A percentile compares a stretch with the other conserved stretches of the same genome.
Evolutionary conservation across 169 alveolate species (phyloP).

Genomic region (Plasmodium cynomolgi): DNA sequence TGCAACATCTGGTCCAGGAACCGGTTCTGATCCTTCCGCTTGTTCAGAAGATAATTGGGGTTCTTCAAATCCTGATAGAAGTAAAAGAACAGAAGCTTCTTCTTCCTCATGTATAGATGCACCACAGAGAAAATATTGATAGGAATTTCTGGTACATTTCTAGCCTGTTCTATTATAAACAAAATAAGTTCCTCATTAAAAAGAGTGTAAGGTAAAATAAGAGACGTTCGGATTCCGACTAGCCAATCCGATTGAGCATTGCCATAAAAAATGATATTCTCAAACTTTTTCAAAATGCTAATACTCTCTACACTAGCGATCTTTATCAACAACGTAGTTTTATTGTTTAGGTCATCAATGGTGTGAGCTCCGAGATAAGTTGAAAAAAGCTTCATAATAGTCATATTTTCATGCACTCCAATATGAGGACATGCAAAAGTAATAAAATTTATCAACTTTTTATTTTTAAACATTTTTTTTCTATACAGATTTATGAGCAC

Average conservation of each 20-base stretch:
- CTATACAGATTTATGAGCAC: slow-evolving; percentile 61
- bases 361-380: slow-evolving; percentile 80
- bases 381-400: slow-evolving; percentile 71
- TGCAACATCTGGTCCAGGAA: slow-evolving; percentile 69
- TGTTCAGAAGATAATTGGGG: slow-evolving; percentile 39
- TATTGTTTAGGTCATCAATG: slow-evolving; percentile 80
- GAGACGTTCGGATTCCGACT: slow-evolving; percentile 86
- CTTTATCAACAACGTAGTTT: slow-evolving; percentile 76
- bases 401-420: slow-evolving; percentile 82
- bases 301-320: slow-evolving; percentile 76
- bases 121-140: slow-evolving; percentile 64
- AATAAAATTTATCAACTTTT: slow-evolving; percentile 78
- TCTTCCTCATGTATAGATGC: slow-evolving; percentile 71
- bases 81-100: slow-evolving; percentile 50
- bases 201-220: slow-evolving; percentile 78
- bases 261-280: slow-evolving; percentile 82
- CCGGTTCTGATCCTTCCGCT: slow-evolving; percentile 25
- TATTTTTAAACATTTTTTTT: slow-evolving; percentile 71
- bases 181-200: slow-evolving; percentile 57
- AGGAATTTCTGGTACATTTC: slow-evolving; percentile 78
- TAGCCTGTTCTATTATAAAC: slow-evolving; percentile 67
- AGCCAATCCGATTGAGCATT: slow-evolving; percentile 82
- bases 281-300: slow-evolving; percentile 72
- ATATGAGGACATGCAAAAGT: slow-evolving; percentile 85
- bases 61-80: slow-evolving; percentile 63